Base-by-base conservation (phyloP, 768 basidiomycete species). In the Lactarius trivialis region DNA sequence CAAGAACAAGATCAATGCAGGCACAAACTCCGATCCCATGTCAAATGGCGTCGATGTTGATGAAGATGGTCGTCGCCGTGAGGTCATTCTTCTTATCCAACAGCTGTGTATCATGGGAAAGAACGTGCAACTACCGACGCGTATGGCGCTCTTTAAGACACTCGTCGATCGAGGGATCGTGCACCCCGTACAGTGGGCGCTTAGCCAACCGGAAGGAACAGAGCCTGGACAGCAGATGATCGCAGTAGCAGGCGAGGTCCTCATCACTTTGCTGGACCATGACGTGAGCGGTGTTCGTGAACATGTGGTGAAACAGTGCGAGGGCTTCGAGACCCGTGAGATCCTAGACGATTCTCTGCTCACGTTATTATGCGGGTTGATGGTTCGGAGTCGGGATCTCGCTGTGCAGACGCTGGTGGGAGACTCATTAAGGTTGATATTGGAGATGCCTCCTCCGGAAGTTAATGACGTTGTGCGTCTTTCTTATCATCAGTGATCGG, bases 31-130 rank as follows among this genome's bases (percentile, higher is more conserved):
- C 28, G 56, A 60, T 26, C 41, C 19, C n/a, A n/a, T 56, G 54
- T 32, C 60, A 53, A 68, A 67, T 57, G 58, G 53, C 65, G 52
- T 56, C 50, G 60, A 50, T 64, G 68, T 56, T 51, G 59, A 54
- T 65, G 69, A 55, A 71, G 36, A 39, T 33, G 51, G 24, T 49
- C 79, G 83, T 37, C 83, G 86, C 64, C 82, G 84, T 36, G 89
- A 95, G 68, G 89, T 94, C 30, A 82, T 98, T 52, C 75, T 88
- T 49, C 86, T 99, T 65, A 79, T 99, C 51, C 93, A 97, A 69
- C 93, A 98, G 67, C 82, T 98, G 9, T 91, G 91, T 70, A 80
- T 87, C 60, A 95, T 99, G 91, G 94, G 91, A 62, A 99, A 98
- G 81, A 94, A 93, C 70, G 88, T 98, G 9, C 96, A 98, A 71